These are phyloP conservation scores for Scenedesmus sp. DNA, from an alignment of 163 green algal species.

Conservation along the genomic window DNA sequence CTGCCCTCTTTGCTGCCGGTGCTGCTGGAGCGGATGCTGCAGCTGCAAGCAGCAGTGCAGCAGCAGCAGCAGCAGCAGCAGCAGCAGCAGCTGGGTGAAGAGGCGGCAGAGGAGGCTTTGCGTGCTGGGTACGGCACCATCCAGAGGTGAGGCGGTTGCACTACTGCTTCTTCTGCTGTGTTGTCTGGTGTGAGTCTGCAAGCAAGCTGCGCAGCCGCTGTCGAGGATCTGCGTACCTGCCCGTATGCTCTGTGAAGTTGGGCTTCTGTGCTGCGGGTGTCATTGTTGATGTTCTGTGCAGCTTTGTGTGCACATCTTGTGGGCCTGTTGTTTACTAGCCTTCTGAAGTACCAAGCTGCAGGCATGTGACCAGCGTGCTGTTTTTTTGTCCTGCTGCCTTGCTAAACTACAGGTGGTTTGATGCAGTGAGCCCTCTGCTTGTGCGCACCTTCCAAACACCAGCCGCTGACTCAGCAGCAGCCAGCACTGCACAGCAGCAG, in stretches of 20 bases:
- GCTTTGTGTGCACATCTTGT: no score
- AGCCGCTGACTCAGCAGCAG: neutral
- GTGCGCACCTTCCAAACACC: neutral
- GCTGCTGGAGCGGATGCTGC: neutral
- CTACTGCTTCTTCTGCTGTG: no score
- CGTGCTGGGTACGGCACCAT: slow-evolving; percentile 1
- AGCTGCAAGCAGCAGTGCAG: neutral
- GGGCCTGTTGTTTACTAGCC: no score
- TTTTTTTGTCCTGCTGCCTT: neutral
- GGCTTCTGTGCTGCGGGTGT: no score
- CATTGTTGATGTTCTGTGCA: no score
- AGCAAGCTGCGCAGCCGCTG: no score
- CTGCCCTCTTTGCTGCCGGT: neutral
- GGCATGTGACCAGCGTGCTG: neutral
- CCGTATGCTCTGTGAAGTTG: no score
- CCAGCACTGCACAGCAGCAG: neutral
- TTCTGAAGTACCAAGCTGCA: no score
- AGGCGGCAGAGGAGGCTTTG: neutral
- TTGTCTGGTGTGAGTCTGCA: no score
- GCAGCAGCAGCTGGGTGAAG: neutral
- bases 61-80: slow-evolving; percentile 34
- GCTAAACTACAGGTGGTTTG: neutral
- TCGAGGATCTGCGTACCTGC: no score
- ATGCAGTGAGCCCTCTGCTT: neutral
- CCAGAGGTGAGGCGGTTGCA: neutral